Evolutionary conservation across 441 rosid genomes (phyloP).

Genomic region (Kokia cookei): DNA sequence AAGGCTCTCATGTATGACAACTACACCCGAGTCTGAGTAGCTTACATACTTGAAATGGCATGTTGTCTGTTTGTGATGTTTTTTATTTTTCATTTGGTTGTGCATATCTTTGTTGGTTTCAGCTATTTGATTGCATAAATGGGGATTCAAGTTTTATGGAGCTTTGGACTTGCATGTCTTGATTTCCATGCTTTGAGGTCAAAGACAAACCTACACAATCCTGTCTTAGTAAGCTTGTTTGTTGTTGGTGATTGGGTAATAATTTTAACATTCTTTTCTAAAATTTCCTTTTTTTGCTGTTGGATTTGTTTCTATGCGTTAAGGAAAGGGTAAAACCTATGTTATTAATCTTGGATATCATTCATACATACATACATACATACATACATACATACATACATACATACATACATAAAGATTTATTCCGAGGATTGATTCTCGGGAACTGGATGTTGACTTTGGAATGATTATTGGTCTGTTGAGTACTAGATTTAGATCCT

Average conservation of each 20-base stretch:
- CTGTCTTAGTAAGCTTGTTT: conserved; percentile 82
- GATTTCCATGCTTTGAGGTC: conserved; percentile 68
- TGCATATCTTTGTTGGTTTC: conserved; percentile 14
- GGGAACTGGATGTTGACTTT: too few species aligned
- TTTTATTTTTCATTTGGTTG: neutral
- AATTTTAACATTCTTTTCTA: conserved; percentile 3
- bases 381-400: too few species aligned
- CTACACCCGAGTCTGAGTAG: too few species aligned
- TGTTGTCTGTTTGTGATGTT: neutral
- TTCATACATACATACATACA: too few species aligned
- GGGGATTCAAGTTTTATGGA: conserved; percentile 96
- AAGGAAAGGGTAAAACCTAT: too few species aligned
- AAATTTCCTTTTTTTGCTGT: neutral
- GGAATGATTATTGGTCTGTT: too few species aligned
- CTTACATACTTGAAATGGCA: neutral
- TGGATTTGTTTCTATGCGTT: too few species aligned
- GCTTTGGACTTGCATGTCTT: conserved; percentile 90
- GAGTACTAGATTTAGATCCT: too few species aligned
- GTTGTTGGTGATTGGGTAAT: conserved; percentile 96
- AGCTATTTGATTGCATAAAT: conserved; percentile 92
- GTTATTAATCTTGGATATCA: too few species aligned
- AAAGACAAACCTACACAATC: conserved; percentile 81
- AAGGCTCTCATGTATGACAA: too few species aligned
- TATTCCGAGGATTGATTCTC: too few species aligned
- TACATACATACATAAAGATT: too few species aligned